These are phyloP conservation scores for Syzygium grande DNA, from an alignment of 345 rosid genomes.

Conservation along the genomic window DNA sequence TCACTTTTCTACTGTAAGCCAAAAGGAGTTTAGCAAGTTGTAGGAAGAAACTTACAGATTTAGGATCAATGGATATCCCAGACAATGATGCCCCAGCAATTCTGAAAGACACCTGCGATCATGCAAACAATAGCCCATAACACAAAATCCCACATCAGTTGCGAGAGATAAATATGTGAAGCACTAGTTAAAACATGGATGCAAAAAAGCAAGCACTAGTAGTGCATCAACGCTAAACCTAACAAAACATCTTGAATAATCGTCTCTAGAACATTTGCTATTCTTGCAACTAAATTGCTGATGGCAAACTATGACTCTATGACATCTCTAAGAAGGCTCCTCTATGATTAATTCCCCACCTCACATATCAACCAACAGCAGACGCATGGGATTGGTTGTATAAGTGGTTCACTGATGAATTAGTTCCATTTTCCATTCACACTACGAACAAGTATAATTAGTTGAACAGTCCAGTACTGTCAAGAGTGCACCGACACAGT, in stretches of 20 bases:
- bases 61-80: constrained; percentile 76
- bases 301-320: not conserved
- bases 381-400: not conserved
- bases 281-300: not conserved
- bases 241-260: not conserved
- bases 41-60: constrained; percentile 51
- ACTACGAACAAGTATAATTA: not conserved
- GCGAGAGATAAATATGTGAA: not conserved
- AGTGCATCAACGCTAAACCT: not conserved
- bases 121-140: not conserved
- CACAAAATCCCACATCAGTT: not conserved
- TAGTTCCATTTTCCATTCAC: not conserved
- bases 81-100: constrained; percentile 73
- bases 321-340: not conserved
- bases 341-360: not conserved
- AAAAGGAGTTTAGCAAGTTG: not conserved
- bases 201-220: not conserved
- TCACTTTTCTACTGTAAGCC: not conserved
- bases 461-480: not conserved
- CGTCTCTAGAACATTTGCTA: not conserved
- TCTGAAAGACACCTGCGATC: constrained; percentile 68
- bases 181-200: not conserved
- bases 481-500: not conserved
- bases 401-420: not conserved
- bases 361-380: not conserved